These are phyloP conservation scores for Penicillium antarcticum DNA, from an alignment of 495 filamentous ascomycete species.

Conservation along the genomic window DNA sequence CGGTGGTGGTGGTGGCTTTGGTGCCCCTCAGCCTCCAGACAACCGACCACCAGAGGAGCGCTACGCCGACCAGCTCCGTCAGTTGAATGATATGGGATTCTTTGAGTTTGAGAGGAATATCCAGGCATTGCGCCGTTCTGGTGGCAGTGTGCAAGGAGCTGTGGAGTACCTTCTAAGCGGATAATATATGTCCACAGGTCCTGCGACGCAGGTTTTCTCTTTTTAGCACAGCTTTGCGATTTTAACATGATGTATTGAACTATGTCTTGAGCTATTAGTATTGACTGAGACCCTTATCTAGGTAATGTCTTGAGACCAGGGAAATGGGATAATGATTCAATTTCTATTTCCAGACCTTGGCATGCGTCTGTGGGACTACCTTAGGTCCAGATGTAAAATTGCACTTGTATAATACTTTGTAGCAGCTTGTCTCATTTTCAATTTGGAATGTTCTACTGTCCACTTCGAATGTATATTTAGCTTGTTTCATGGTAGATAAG, in stretches of 20 bases:
- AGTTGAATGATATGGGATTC: slow-evolving; percentile 99
- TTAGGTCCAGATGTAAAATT: not conserved
- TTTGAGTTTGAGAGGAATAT: slow-evolving; percentile 95
- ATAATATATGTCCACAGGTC: slow-evolving; percentile 14
- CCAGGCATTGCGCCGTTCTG: slow-evolving; percentile 79
- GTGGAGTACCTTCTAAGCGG: slow-evolving; percentile 67
- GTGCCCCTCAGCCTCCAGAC: slow-evolving; percentile 57
- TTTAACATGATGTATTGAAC: slow-evolving; percentile 16
- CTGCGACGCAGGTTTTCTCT: not conserved
- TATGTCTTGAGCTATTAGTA: slow-evolving; percentile 10
- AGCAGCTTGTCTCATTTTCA: no score
- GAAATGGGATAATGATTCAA: not conserved
- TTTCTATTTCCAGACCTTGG: not conserved
- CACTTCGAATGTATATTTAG: no score
- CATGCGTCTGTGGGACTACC: not conserved
- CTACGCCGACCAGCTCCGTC: slow-evolving; percentile 84
- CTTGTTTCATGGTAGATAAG: no score
- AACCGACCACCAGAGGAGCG: slow-evolving; percentile 89
- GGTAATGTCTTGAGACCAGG: not conserved
- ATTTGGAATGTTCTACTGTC: no score
- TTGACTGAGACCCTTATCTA: slow-evolving; percentile 9
- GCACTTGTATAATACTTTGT: not conserved
- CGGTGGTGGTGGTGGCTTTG: slow-evolving; percentile 38
- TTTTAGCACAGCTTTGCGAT: slow-evolving; percentile 7
- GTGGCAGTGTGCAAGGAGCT: slow-evolving; percentile 93